A percentile compares a stretch with the other conserved stretches of the same genome.
These are phyloP conservation scores for Apiotrichum laibachii DNA, from an alignment of 1,284 basidiomycete species.

Conservation along the genomic window DNA sequence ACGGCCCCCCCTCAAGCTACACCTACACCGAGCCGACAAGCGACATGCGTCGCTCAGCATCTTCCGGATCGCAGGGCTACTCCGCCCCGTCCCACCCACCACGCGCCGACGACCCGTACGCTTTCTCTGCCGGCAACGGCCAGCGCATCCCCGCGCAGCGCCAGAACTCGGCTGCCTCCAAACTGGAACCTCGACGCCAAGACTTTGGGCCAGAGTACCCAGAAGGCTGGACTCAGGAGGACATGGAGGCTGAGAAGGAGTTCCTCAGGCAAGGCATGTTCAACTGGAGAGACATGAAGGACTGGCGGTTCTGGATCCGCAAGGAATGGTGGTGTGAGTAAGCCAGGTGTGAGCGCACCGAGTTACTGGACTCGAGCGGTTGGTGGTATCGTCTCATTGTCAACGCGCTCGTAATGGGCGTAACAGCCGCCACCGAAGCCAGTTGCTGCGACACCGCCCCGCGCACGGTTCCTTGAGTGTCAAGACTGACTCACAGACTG, in stretches of 20 bases:
- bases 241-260: slow-evolving; percentile 45
- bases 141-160: background rate
- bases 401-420: too few relatives aligned
- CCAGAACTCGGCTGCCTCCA: background rate
- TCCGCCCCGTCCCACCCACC: too few relatives aligned
- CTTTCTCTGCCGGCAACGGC: too few relatives aligned
- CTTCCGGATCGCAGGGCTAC: too few relatives aligned
- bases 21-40: too few relatives aligned
- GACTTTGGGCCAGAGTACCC: slow-evolving; percentile 22
- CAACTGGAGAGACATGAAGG: slow-evolving; percentile 54
- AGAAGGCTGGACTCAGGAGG: slow-evolving; percentile 44
- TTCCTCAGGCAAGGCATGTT: slow-evolving; percentile 51
- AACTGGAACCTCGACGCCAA: background rate
- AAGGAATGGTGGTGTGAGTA: slow-evolving; percentile 57
- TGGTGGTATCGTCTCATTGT: too few relatives aligned
- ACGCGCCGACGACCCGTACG: too few relatives aligned
- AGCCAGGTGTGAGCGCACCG: too few relatives aligned
- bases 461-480: background rate
- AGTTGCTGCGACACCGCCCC: background rate
- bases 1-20: too few relatives aligned
- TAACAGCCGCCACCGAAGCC: too few relatives aligned
- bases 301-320: slow-evolving; percentile 57
- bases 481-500: slow-evolving; percentile 54
- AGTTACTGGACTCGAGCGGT: background rate
- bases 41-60: too few relatives aligned